A percentile compares a stretch with the other conserved stretches of the same genome.
These are phyloP conservation scores for Dioscorea alata DNA, from an alignment of 106 monocot genomes.

Conservation along the genomic window DNA sequence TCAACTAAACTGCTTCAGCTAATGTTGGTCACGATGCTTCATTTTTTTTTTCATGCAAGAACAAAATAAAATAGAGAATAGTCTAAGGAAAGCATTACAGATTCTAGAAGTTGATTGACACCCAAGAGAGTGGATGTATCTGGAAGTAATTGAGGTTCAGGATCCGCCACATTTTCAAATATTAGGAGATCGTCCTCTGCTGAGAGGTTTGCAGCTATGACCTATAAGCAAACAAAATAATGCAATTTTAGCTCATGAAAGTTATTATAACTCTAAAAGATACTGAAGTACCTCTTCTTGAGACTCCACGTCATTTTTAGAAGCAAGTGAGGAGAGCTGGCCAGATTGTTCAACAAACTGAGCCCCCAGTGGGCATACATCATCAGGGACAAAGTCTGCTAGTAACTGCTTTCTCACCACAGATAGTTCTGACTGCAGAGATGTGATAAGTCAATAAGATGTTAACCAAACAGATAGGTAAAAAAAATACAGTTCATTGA, in stretches of 20 bases:
- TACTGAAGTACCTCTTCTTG: constrained; percentile 26
- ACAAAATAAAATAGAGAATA: too few relatives aligned
- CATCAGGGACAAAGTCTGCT: constrained; percentile 59
- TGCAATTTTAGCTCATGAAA: too few relatives aligned
- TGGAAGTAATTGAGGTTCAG: constrained; percentile 13
- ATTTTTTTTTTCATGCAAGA: too few relatives aligned
- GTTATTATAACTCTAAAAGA: not conserved
- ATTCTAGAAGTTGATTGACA: constrained; percentile 81
- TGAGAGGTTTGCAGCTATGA: not conserved
- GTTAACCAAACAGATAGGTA: too few relatives aligned
- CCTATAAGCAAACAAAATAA: too few relatives aligned
- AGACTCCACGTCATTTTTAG: constrained; percentile 16
- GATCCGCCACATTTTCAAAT: constrained; percentile 40
- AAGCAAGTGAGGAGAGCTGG: constrained; percentile 15
- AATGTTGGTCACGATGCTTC: too few relatives aligned
- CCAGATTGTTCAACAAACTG: constrained; percentile 42
- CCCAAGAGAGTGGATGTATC: constrained; percentile 40
- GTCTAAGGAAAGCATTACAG: constrained; percentile 26
- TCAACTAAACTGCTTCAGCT: too few relatives aligned
- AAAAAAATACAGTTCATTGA: too few relatives aligned
- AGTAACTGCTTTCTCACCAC: constrained; percentile 44
- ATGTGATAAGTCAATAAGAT: not conserved
- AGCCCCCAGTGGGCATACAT: constrained; percentile 58
- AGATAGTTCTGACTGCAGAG: constrained; percentile 47
- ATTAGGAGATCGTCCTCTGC: constrained; percentile 60